Evolutionary conservation across 1,139 yeast species (phyloP), one percentile per base, ranked within the genome.

Genomic region (Magnusiomyces ingens): DNA sequence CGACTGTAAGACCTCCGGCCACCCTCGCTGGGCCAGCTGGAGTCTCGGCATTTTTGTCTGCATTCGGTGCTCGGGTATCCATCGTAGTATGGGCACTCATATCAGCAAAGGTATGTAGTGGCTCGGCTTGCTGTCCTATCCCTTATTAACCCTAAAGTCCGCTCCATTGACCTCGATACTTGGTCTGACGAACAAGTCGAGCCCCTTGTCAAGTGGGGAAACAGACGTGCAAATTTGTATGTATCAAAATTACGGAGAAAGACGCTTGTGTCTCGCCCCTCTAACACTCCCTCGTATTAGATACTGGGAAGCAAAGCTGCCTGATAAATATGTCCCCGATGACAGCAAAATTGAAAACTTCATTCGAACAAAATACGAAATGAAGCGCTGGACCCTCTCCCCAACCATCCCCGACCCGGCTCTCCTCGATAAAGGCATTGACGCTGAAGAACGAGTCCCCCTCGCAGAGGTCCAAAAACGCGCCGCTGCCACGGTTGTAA

Each of bases 21-120:
- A 91, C 69, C 99, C 99, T 15, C 76, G 99, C 53, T 93, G 99
- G 99, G 96, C 98, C 11, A 84, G 95, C 21, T 93, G 98, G 97
- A 89, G 84, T 62, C 71, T 93, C 56, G 99, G 99, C 35, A 81
- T 95, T 57, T 91, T 93, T 64, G 78, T 93, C 47, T 93, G 99
- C 70, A 93, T 93, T 57, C 58, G 73, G 62, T 93, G 99, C 71
- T 90, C 97, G 1, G 99, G 99, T 2, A 85, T 91, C 59, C 99
- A 93, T 68, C 78, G 98, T 67, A 81, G 94, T 54, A 82, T 93
- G 85, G 98, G 99, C 1, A 90, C 97, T 0, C 99, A 93, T 70
- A 88, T 91, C 50, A 66, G 73, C 52, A 64, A 71, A 61, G 68
- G 68, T 64, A 55, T 5, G 64, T 37, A 6, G 6, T 38, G 43